Evolutionary conservation across 164 flowering plant genomes (phyloP).

Genomic region (Aristolochia contorta): DNA sequence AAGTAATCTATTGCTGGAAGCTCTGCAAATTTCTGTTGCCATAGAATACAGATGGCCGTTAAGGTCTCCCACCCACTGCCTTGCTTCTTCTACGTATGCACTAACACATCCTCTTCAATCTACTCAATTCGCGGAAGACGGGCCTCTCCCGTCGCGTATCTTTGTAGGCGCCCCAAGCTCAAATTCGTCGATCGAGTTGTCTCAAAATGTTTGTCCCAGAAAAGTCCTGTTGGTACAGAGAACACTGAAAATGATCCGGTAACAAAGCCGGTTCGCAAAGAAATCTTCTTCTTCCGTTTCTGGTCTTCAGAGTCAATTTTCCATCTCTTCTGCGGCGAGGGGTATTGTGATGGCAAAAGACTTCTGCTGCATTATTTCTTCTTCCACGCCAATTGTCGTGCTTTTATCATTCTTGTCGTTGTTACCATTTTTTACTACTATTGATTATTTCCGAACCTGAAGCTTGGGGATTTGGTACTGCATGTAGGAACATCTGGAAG

Average conservation of each 20-base stretch:
- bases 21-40: no score
- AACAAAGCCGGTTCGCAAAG: background rate
- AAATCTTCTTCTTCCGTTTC: background rate
- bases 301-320: background rate
- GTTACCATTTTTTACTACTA: background rate
- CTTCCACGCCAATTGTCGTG: background rate
- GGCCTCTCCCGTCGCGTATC: background rate
- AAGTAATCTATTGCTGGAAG: no score
- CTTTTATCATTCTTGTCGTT: background rate
- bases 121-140: background rate
- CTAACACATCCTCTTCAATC: background rate
- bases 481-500: slow-evolving; percentile 26
- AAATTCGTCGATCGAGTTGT: background rate
- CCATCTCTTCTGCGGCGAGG: background rate
- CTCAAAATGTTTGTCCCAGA: slow-evolving; percentile 3
- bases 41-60: background rate
- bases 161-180: background rate
- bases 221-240: background rate
- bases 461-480: background rate
- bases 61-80: background rate
- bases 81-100: slow-evolving; percentile 1
- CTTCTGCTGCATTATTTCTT: background rate
- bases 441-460: background rate
- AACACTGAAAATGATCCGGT: background rate
- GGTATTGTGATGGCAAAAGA: background rate